Evolutionary conservation across 805 yeast species (phyloP), one percentile per base, ranked within the genome.

Genomic region (Cyberlindnera amylophila): DNA sequence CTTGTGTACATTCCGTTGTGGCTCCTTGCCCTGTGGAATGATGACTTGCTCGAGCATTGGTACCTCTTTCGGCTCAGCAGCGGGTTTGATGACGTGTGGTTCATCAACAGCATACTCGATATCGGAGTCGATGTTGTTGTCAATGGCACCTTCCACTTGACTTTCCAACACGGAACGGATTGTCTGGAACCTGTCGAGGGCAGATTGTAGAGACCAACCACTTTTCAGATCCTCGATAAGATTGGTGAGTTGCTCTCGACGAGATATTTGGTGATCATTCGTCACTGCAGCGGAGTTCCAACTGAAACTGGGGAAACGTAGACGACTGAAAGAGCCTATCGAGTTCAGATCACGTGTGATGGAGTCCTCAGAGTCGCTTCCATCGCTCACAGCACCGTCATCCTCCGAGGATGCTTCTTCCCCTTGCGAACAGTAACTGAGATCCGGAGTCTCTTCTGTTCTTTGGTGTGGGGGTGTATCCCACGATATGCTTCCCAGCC

Each of bases 41-140:
- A 77, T 73, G 34, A 79, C 70, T 30, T 76, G 80, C 50, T 70
- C 72, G 12, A 75, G 58, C 35, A 75, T 61, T 1, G 82, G 81
- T 24, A 69, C 66, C 26, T 65, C 70, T 35, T 67, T 67, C 6
- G 74, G 72, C 46, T 72, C 71, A 2, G 64, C 69, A 7, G 79
- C 76, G 5, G 66, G 65, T 11, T 64, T 68, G 13, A 78, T 75
- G 0, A 79, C 82, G n/a, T 63, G 70, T 0, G 85, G 83, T 48
- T 76, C 84, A 4, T 76, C 67, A 4, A 55, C 55, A 14, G 39
- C 39, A 14, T 56, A 63, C 12, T 57, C 63, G 9, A 42, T 46
- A 23, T 55, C 61, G 10, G 54, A 47, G 34, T 57, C 63, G 14
- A 52, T 57, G 28, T 51, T 57, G 33, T 55, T 60, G 32, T 60